Evolutionary conservation across 306 rosid species (phyloP).

Genomic region (Sindora glabra): DNA sequence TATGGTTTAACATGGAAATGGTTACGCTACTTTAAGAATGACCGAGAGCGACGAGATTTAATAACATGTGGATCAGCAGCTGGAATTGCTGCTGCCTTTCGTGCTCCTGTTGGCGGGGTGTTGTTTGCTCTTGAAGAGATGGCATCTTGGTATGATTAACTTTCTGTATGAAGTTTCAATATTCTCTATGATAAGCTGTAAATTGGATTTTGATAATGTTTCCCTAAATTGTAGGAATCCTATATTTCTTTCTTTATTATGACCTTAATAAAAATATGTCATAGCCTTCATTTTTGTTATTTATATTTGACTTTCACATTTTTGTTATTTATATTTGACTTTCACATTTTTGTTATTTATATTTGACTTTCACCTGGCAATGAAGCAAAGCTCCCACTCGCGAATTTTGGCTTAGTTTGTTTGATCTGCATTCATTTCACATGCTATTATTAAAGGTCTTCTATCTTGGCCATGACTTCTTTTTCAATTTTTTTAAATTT

Average conservation of each 20-base stretch:
- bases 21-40: conserved; percentile 69
- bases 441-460: not conserved
- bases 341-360: not conserved
- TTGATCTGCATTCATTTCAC: not conserved
- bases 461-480: not conserved
- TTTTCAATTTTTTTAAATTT: too few species aligned
- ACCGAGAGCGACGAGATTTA: conserved; percentile 82
- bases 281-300: not conserved
- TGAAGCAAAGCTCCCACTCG: not conserved
- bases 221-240: conserved; percentile 7
- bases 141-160: conserved; percentile 70
- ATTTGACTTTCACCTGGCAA: not conserved
- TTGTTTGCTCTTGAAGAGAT: conserved; percentile 93
- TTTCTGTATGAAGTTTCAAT: not conserved
- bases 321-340: not conserved
- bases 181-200: conserved; percentile 6
- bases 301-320: not conserved
- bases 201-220: not conserved
- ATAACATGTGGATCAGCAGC: conserved; percentile 87
- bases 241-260: not conserved
- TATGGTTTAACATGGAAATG: conserved; percentile 71
- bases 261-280: not conserved
- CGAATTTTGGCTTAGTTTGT: not conserved
- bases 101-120: conserved; percentile 94
- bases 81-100: conserved; percentile 93